Conservation (phyloP, 108 stramenopile species). For the Conticribra weissflogii region DNA sequence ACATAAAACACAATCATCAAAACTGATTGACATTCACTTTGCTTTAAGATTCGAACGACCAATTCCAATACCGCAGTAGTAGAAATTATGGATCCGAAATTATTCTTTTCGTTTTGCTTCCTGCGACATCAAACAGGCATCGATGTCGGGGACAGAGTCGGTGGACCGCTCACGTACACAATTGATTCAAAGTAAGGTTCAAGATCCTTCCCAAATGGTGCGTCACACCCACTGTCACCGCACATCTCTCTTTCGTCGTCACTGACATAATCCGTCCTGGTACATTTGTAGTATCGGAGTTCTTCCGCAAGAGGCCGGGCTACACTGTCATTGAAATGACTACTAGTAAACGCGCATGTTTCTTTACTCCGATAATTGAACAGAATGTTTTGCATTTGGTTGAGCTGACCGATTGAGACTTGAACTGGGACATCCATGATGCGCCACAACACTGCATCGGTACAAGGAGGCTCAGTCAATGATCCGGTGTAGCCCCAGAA, state of each 20-base stretch:
- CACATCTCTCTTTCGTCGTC: conserved; percentile 42
- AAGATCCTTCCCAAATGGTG: conserved; percentile 28
- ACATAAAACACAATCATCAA: too few relatives aligned
- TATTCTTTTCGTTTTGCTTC: too few relatives aligned
- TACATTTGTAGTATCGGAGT: conserved; percentile 33
- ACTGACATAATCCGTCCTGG: conserved; percentile 24
- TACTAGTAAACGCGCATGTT: conserved; percentile 61
- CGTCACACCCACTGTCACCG: conserved; percentile 29
- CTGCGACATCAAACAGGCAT: background rate
- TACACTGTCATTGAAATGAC: conserved; percentile 64
- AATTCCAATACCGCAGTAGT: too few relatives aligned
- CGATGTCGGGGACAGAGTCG: conserved; percentile 14
- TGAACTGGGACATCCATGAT: conserved; percentile 69
- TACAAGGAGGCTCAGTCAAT: conserved; percentile 81
- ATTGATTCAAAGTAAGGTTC: conserved; percentile 29
- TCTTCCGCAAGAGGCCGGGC: conserved; percentile 56
- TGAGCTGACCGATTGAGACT: conserved; percentile 59
- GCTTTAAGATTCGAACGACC: too few relatives aligned
- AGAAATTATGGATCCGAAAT: too few relatives aligned
- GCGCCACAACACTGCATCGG: conserved; percentile 71
- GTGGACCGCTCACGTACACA: conserved; percentile 35
- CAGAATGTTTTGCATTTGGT: conserved; percentile 66
- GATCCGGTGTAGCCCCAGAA: conserved; percentile 83
- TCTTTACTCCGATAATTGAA: conserved; percentile 62
- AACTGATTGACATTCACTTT: too few relatives aligned